These are phyloP conservation scores for Cryptococcus sp. DNA, from an alignment of 1,284 basidiomycete genomes.

Conservation along the genomic window DNA sequence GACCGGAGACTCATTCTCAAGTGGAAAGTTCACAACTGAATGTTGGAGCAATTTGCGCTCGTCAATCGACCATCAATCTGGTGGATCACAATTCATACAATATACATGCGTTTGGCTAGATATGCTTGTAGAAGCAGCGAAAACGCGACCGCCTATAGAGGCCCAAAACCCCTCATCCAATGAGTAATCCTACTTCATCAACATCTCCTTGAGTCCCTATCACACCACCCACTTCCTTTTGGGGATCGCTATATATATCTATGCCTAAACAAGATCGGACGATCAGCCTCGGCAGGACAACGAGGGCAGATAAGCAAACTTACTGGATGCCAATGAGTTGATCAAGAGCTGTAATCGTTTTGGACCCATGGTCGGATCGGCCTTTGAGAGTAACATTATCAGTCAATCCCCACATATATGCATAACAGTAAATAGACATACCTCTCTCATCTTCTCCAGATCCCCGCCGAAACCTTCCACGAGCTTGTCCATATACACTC, in stretches of 20 bases:
- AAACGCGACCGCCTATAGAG: no score
- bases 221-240: constrained; percentile 1
- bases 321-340: constrained; percentile 43
- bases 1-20: no score
- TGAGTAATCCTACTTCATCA: constrained; percentile 31
- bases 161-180: neutral
- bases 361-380: constrained; percentile 45
- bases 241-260: constrained; percentile 45
- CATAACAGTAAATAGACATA: constrained; percentile 22
- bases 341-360: constrained; percentile 48
- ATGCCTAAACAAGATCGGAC: constrained; percentile 27
- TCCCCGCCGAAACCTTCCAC: constrained; percentile 51
- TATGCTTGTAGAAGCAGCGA: no score
- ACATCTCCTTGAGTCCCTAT: constrained; percentile 17
- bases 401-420: neutral
- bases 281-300: neutral
- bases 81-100: no score
- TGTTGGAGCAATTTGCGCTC: no score
- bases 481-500: constrained; percentile 52
- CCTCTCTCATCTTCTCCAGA: constrained; percentile 47
- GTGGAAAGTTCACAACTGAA: no score
- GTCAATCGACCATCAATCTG: no score
- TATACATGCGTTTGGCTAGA: no score
- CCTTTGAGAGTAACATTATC: constrained; percentile 11
- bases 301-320: constrained; percentile 3